These are phyloP conservation scores for Leptodermis oblonga DNA, from an alignment of 257 asterid species.

Conservation along the genomic window DNA sequence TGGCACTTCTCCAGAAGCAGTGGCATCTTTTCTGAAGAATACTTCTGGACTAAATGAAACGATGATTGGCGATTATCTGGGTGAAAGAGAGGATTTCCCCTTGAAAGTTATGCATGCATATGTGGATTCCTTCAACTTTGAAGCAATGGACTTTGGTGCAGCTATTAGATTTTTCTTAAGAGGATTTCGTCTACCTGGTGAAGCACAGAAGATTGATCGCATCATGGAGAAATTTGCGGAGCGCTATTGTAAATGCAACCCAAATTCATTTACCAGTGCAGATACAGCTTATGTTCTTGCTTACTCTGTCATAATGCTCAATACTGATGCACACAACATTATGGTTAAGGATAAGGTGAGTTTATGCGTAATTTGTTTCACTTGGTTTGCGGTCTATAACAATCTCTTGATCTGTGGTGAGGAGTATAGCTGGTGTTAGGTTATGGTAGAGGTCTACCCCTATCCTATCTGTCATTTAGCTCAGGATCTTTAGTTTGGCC, in stretches of 20 bases:
- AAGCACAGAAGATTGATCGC: slow-evolving; percentile 97
- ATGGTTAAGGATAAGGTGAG: slow-evolving; percentile 98
- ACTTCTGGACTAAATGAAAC: slow-evolving; percentile 85
- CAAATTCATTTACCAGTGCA: slow-evolving; percentile 86
- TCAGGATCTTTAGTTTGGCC: not conserved
- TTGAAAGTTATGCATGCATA: slow-evolving; percentile 98
- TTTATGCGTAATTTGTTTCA: slow-evolving; percentile 12
- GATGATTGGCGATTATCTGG: slow-evolving; percentile 94
- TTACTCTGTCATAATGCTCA: slow-evolving; percentile 97
- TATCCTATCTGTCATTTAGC: not conserved
- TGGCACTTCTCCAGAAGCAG: slow-evolving; percentile 86
- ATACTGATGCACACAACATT: slow-evolving; percentile 97
- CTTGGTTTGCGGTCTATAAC: not conserved
- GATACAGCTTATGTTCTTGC: slow-evolving; percentile 99
- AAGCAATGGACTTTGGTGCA: slow-evolving; percentile 85
- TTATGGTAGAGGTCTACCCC: not conserved
- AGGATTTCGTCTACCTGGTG: slow-evolving; percentile 98
- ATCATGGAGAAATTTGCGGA: slow-evolving; percentile 99
- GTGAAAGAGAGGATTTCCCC: slow-evolving; percentile 93
- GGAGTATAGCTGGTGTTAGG: not conserved
- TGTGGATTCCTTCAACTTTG: slow-evolving; percentile 93
- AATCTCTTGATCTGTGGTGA: not conserved
- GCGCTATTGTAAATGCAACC: slow-evolving; percentile 95
- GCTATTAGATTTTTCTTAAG: slow-evolving; percentile 90
- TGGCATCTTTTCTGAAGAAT: slow-evolving; percentile 80